Conservation (phyloP, 73 alveolate genomes). For the Paramecium sexaurelia region DNA sequence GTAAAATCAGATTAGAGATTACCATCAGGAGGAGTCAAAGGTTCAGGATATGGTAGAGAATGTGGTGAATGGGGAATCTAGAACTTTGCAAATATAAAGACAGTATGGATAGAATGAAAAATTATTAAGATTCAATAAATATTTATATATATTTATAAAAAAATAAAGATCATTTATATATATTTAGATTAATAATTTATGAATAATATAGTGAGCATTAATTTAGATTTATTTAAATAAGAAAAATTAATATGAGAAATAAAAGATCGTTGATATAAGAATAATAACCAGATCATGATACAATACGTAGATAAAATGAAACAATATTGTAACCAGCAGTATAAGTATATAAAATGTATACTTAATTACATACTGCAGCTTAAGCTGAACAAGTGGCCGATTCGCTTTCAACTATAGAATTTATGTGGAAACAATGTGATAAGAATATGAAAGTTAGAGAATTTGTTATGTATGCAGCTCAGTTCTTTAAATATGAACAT, state of each 20-base stretch:
- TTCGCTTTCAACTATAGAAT: conserved; percentile 15
- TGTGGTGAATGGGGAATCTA: conserved; percentile 73
- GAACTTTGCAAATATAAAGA: conserved; percentile 68
- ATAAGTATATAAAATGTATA: background rate
- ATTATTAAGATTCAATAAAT: too few species aligned
- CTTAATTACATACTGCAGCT: background rate
- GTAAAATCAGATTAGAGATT: conserved; percentile 74
- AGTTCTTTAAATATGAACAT: conserved; percentile 24
- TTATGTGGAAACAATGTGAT: conserved; percentile 3
- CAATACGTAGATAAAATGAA: conserved; percentile 16
- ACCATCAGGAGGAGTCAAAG: conserved; percentile 88
- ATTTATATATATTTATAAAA: too few species aligned
- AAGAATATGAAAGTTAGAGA: conserved; percentile 36
- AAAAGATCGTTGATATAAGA: conserved; percentile 20
- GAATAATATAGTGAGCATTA: too few species aligned
- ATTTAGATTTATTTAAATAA: background rate
- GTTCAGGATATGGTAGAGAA: conserved; percentile 92
- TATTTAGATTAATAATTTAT: too few species aligned
- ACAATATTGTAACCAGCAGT: background rate
- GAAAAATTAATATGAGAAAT: conserved; percentile 3
- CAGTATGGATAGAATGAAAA: conserved; percentile 62
- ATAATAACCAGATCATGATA: conserved; percentile 38
- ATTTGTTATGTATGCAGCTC: background rate
- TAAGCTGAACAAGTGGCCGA: conserved; percentile 24
- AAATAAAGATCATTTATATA: too few species aligned